A percentile compares a stretch with the other conserved stretches of the same genome.
Conservation (phyloP, 768 basidiomycete species). For the Rhodotorula kratochvilovae region DNA sequence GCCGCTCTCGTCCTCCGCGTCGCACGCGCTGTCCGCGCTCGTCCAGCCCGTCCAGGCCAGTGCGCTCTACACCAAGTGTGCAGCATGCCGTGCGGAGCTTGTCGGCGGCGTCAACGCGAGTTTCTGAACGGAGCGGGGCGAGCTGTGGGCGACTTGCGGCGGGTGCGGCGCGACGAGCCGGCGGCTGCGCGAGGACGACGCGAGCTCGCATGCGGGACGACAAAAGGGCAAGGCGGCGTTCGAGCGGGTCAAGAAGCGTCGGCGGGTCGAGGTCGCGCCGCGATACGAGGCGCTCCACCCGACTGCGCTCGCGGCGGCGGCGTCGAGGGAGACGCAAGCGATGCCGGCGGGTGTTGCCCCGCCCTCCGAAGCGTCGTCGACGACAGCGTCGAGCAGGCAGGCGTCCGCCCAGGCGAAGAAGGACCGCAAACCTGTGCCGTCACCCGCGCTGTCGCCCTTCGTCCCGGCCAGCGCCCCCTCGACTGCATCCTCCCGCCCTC, state of each 20-base stretch:
- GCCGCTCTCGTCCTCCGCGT: conserved; percentile 6
- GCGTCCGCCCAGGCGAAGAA: not conserved
- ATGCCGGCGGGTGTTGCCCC: not conserved
- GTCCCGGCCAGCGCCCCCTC: not conserved
- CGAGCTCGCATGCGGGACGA: accelerated
- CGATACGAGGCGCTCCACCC: conserved; percentile 5
- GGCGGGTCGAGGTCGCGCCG: not conserved
- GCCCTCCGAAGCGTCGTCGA: not conserved
- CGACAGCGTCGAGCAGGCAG: not conserved
- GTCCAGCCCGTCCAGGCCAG: not conserved
- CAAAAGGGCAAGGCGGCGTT: not conserved
- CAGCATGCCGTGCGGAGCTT: conserved; percentile 4
- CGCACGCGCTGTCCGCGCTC: not conserved
- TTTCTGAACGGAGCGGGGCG: not conserved
- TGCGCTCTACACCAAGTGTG: not conserved
- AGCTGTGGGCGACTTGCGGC: conserved; percentile 11
- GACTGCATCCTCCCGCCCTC: not conserved
- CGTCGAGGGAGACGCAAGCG: not conserved
- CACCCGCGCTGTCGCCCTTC: not conserved
- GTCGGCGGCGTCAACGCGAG: conserved; percentile 14
- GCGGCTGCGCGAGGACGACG: too few species aligned
- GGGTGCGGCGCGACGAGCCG: not conserved
- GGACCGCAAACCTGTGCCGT: not conserved
- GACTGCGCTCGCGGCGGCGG: not conserved
- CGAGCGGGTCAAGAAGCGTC: conserved; percentile 15